Evolutionary conservation across 2,329 filamentous ascomycete genomes (phyloP).

Genomic region (Anthostomella pinea): DNA sequence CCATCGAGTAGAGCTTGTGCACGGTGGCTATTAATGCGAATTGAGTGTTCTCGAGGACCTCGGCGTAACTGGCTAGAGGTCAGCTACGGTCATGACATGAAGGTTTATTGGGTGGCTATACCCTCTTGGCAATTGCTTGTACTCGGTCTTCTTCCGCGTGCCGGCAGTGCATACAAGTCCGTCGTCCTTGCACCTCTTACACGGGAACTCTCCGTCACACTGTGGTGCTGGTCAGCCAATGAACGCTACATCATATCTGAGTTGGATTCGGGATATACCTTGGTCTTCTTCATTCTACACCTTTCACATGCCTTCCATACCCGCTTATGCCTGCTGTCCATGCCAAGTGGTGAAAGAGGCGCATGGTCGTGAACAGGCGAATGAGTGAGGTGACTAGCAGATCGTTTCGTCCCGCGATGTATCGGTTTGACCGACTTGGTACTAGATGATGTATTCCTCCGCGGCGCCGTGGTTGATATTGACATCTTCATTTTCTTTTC

Average conservation of each 20-base stretch:
- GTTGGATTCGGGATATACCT: constrained; percentile 42
- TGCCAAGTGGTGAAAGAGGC: constrained; percentile 35
- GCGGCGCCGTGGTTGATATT: constrained; percentile 17
- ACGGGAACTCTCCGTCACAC: constrained; percentile 65
- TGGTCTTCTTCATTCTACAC: constrained; percentile 69
- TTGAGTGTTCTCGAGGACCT: constrained; percentile 64
- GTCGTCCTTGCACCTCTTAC: constrained; percentile 65
- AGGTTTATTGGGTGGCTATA: constrained; percentile 34
- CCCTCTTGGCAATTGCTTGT: constrained; percentile 63
- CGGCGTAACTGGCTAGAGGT: constrained; percentile 50
- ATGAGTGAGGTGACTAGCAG: constrained; percentile 39
- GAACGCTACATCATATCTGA: constrained; percentile 1
- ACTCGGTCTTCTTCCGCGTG: constrained; percentile 65
- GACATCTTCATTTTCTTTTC: constrained; percentile 33
- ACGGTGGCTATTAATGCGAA: constrained; percentile 63
- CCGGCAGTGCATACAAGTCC: constrained; percentile 62
- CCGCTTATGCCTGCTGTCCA: constrained; percentile 59
- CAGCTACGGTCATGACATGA: constrained; percentile 3
- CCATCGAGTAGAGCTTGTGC: constrained; percentile 64
- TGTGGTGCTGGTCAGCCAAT: constrained; percentile 28
- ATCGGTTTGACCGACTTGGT: constrained; percentile 48
- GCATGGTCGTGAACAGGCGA: constrained; percentile 38
- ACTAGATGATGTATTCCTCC: constrained; percentile 33
- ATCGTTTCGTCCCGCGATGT: constrained; percentile 51
- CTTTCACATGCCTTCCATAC: constrained; percentile 67